Base-by-base conservation (phyloP, 164 flowering plant genomes). In the Houttuynia cordata region DNA sequence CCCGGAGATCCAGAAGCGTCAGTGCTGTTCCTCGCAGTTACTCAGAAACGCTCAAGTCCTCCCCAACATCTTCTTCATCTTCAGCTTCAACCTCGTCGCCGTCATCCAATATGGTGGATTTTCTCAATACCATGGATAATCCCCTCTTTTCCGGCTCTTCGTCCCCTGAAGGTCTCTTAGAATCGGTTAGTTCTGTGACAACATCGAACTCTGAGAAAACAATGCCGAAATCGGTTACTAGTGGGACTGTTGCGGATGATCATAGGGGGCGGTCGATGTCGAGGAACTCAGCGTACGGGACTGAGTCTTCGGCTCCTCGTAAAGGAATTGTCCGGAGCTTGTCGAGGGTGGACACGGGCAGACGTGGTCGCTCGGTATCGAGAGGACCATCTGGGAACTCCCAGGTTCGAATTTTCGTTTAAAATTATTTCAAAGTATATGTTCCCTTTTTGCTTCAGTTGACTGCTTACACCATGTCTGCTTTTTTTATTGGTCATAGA, bases 1-100 rank as follows among this genome's bases (percentile, higher is more conserved):
- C 30, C 9, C 67, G 81, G 51, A 71, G 95, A 61, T 87, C 91
- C 3, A 74, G 83, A 65, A 88, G 95, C 55, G 88, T 85, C 6
- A 80, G 82, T 51, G 82, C 88, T 20, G 58, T 69, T 15, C 73
- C 84, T 7, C 70, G 88, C 50, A 61, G 53, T 51, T 54, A 42
- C 13, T 18, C 14, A 39, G n/a, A 60, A 49, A 47, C 68, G 8
- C 51, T 50, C 8, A 30, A 49, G 12, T 7, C 30, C 0, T 51
- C 69, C 0, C 13, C 53, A 10, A 58, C 57, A 5, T 55, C n/a
- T n/a, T n/a, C n/a, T n/a, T n/a, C 49, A 10, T 42, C 49, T 50
- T 30, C 68, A 8, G 50, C 57, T 7, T 34, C n/a, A n/a, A n/a
- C 56, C 1, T 5, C 20, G 0, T 50, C 69, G 1, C 25, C 53